Base-by-base conservation (phyloP, 345 rosid genomes). In the Eucalyptus cloeziana region DNA sequence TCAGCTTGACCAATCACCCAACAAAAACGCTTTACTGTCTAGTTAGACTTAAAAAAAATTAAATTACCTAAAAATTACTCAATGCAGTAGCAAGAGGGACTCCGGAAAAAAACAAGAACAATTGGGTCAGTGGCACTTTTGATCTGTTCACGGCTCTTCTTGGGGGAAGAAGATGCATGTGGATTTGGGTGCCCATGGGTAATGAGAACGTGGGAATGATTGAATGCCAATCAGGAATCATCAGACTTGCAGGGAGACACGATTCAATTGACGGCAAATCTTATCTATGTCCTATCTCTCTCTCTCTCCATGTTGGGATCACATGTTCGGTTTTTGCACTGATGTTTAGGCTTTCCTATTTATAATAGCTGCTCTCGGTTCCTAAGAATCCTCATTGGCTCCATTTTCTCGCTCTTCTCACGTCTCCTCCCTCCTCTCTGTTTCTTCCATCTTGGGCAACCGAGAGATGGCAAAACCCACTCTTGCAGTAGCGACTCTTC, bases 121-220 rank as follows among this genome's bases (percentile, higher is more conserved):
- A 86, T 56, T 89, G 49, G 30, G 47, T 49, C 54, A 47, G 88
- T 56, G 88, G 69, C 89, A 90, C 50, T 45, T 88, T 87, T 86
- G 89, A 93, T 90, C 49, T 88, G 49, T 83, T 90, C 91, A 92
- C 92, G 92, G 93, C 91, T 91, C 90, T 90, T 67, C 49, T 76
- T 91, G 89, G 76, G 87, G 94, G 91, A 91, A 85, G 91, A 90
- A 85, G 86, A 87, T 27, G 87, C 96, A 93, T 92, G 95, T 93
- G 96, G 90, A 89, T 83, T 13, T 58, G 51, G 87, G 60, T 50
- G 30, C 86, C 31, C 67, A 22, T 7, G 56, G 85, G 22, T 44
- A 30, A 31, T 40, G 92, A 89, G 93, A 94, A 94, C 96, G 92
- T 94, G 97, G 92, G 90, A 93, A 94, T 93, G 89, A 94, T 94